Evolutionary conservation across 176 grass and related monocot species (phyloP).

Genomic region (Cenchrus fungigraminus): DNA sequence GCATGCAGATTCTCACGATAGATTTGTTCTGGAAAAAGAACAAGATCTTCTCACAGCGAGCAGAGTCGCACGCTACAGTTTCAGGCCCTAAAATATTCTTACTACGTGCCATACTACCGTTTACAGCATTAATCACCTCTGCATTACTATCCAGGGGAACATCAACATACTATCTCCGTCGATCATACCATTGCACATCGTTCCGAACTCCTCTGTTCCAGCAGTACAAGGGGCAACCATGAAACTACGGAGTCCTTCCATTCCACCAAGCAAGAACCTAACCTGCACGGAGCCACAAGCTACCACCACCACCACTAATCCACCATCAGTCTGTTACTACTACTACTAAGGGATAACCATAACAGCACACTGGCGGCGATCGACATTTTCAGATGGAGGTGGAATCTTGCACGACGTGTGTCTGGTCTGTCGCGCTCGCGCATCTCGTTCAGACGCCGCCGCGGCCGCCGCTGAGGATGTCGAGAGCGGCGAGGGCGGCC

Average conservation of each 20-base stretch:
- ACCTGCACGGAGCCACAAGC: neutral
- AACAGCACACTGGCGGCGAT: neutral
- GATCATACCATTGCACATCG: neutral
- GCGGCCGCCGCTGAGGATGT: constrained; percentile 61
- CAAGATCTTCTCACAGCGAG: no score
- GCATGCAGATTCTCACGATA: no score
- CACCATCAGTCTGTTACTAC: neutral
- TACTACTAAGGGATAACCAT: neutral
- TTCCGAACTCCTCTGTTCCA: neutral
- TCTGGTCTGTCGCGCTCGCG: neutral
- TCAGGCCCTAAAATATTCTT: neutral
- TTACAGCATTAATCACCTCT: neutral
- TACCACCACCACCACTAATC: neutral
- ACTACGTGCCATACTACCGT: neutral
- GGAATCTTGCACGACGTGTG: neutral
- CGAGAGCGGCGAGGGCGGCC: constrained; percentile 70
- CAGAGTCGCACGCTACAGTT: neutral
- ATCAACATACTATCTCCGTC: neutral
- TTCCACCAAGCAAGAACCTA: neutral
- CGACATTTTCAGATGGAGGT: neutral
- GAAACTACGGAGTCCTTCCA: neutral
- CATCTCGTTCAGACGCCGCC: neutral
- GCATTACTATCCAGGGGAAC: neutral
- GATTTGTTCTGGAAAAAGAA: no score
- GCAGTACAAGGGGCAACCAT: neutral